A percentile compares a stretch with the other conserved stretches of the same genome.
These are phyloP conservation scores for Tetrapisispora nanseiensis DNA, from an alignment of 805 yeast genomes.

Conservation along the genomic window DNA sequence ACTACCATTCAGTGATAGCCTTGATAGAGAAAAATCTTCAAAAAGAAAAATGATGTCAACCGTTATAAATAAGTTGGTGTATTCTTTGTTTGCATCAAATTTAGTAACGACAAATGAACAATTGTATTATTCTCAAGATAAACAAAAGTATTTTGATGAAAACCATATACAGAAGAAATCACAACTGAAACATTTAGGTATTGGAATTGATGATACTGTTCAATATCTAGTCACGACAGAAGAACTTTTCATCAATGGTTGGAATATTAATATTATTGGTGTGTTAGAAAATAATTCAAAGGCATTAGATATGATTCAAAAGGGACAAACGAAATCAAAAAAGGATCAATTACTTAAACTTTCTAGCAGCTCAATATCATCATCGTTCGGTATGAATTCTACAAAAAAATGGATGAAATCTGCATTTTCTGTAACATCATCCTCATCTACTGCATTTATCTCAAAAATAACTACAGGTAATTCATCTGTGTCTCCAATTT, in stretches of 20 bases:
- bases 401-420: constrained; percentile 26
- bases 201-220: constrained; percentile 33
- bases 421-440: constrained; percentile 13
- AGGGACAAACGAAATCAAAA: background rate
- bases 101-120: constrained; percentile 53
- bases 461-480: constrained; percentile 21
- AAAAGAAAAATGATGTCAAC: constrained; percentile 54
- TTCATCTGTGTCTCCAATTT: constrained; percentile 1
- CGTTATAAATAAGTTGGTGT: constrained; percentile 49
- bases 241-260: constrained; percentile 39
- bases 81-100: constrained; percentile 66
- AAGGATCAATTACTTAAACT: background rate
- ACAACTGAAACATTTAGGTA: constrained; percentile 28
- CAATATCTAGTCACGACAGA: constrained; percentile 26
- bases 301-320: background rate
- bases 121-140: constrained; percentile 33
- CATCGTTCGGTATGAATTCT: constrained; percentile 3
- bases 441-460: constrained; percentile 16
- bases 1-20: constrained; percentile 59
- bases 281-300: constrained; percentile 30
- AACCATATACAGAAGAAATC: constrained; percentile 22
- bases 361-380: background rate
- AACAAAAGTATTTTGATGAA: constrained; percentile 19
- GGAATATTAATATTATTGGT: constrained; percentile 58
- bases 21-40: constrained; percentile 66